Evolutionary conservation across 192 early-diverging fungal species (phyloP).

Genomic region (Mortierella antarctica): DNA sequence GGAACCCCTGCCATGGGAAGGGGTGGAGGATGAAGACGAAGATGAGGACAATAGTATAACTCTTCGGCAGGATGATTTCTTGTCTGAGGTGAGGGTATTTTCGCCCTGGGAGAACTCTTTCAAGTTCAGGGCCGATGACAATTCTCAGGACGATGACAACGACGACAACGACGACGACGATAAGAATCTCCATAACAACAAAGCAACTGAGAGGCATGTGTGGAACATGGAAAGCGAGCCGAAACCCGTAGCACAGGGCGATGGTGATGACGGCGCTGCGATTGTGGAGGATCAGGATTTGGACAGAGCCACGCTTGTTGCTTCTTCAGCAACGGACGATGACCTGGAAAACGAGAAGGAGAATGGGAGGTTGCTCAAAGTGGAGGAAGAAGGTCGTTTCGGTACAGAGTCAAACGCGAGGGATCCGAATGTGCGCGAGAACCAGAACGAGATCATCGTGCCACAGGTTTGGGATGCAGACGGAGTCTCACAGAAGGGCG

Average conservation of each 20-base stretch:
- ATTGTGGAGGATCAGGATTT: constrained; percentile 3
- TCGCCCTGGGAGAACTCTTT: constrained; percentile 15
- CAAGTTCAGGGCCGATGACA: constrained; percentile 16
- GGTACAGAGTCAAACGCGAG: not conserved
- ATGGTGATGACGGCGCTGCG: constrained; percentile 10
- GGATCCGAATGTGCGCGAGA: constrained; percentile 32
- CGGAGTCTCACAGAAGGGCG: not conserved
- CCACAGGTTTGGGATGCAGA: constrained; percentile 31
- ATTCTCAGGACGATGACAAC: not conserved
- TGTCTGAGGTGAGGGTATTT: not conserved
- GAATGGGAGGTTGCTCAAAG: not conserved
- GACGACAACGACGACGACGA: not conserved
- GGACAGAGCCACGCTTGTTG: not conserved
- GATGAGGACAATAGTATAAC: not conserved
- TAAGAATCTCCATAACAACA: not conserved
- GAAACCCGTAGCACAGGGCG: not conserved
- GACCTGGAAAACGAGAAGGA: not conserved
- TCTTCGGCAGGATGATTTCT: not conserved
- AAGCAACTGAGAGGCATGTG: not conserved
- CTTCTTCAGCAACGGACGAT: not conserved
- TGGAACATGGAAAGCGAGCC: not conserved
- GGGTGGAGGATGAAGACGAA: constrained; percentile 7
- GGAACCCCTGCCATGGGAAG: constrained; percentile 49
- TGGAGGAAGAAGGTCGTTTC: not conserved
- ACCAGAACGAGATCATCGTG: not conserved